Evolutionary conservation across 495 filamentous ascomycete species (phyloP).

Genomic region (Tuber aestivum): DNA sequence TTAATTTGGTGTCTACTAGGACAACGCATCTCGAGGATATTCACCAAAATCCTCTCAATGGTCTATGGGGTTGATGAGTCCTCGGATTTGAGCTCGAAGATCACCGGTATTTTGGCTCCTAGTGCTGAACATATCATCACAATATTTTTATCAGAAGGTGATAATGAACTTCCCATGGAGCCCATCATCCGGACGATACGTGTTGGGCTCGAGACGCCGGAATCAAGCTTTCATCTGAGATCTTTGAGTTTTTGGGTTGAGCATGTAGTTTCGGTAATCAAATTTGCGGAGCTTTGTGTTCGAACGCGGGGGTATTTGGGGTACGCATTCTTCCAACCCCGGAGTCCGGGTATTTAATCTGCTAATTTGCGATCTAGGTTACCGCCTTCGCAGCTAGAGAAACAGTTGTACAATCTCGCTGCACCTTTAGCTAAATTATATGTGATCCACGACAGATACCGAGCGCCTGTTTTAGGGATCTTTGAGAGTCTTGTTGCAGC

Average conservation of each 20-base stretch:
- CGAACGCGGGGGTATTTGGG: slow-evolving; percentile 62
- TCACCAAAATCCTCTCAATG: slow-evolving; percentile 65
- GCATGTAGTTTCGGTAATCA: slow-evolving; percentile 59
- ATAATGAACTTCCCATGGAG: slow-evolving; percentile 65
- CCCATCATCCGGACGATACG: slow-evolving; percentile 67
- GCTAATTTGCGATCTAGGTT: slow-evolving; percentile 24
- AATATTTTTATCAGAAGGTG: slow-evolving; percentile 63
- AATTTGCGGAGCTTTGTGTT: slow-evolving; percentile 62
- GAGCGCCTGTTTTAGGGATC: slow-evolving; percentile 58
- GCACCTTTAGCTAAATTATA: slow-evolving; percentile 72
- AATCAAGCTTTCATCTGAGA: slow-evolving; percentile 58
- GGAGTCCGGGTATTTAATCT: background rate
- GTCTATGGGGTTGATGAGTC: slow-evolving; percentile 65
- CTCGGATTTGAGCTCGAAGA: slow-evolving; percentile 50
- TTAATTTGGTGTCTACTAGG: slow-evolving; percentile 36
- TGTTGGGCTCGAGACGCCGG: slow-evolving; percentile 59
- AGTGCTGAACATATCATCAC: slow-evolving; percentile 70
- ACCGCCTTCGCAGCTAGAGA: slow-evolving; percentile 60
- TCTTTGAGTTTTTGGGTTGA: slow-evolving; percentile 53
- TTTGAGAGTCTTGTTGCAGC: slow-evolving; percentile 65
- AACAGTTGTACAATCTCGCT: slow-evolving; percentile 69
- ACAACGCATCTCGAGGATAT: slow-evolving; percentile 56
- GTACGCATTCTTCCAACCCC: slow-evolving; percentile 24
- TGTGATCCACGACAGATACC: slow-evolving; percentile 62
- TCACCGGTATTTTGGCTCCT: slow-evolving; percentile 59